These are phyloP conservation scores for Geotrichum reessii DNA, from an alignment of 1,139 yeast genomes.

Conservation along the genomic window DNA sequence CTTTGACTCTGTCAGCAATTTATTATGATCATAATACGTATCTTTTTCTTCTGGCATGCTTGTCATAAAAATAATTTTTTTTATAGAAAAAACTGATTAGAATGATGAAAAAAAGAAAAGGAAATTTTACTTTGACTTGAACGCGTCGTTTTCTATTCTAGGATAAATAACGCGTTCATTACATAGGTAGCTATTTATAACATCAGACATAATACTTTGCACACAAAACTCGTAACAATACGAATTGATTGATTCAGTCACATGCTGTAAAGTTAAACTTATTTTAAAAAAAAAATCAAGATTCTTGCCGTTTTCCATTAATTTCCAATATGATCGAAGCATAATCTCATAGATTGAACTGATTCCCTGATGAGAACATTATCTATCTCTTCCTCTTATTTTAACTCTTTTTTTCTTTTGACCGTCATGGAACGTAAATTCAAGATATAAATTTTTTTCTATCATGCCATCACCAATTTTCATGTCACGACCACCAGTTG, in stretches of 20 bases:
- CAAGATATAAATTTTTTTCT: background rate
- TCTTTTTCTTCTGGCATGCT: background rate
- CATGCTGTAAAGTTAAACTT: background rate
- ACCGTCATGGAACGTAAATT: background rate
- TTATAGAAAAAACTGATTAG: background rate
- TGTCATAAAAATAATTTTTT: background rate
- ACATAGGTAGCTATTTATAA: no score
- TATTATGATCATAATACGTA: background rate
- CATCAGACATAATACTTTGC: no score
- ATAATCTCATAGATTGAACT: background rate
- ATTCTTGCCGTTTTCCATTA: background rate
- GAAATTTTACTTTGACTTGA: background rate
- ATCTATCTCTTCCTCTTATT: background rate
- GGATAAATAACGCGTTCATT: no score
- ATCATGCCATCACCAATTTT: constrained; percentile 48
- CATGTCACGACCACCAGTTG: constrained; percentile 46
- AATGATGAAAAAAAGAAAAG: background rate
- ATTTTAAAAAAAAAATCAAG: no score
- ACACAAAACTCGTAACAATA: background rate
- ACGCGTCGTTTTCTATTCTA: no score
- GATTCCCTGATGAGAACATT: background rate
- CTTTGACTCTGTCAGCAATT: background rate
- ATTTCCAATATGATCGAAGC: background rate
- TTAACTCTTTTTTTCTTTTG: background rate
- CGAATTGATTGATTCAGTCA: background rate